These are phyloP conservation scores for Pleomassaria siparia DNA, from an alignment of 2,329 filamentous ascomycete species.

Conservation along the genomic window DNA sequence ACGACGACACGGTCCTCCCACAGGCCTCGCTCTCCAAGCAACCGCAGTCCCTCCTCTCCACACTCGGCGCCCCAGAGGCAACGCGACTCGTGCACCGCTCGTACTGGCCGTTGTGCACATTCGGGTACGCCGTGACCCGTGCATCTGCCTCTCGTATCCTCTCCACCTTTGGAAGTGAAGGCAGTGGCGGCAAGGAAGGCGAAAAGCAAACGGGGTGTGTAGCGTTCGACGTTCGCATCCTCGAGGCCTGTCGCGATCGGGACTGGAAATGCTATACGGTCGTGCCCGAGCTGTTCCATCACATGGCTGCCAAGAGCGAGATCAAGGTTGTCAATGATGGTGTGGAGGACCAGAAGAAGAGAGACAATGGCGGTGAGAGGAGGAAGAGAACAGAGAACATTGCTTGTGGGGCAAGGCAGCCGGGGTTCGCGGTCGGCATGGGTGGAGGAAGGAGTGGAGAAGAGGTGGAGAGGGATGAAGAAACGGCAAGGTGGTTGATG, in stretches of 20 bases:
- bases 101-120: constrained; percentile 44
- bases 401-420: constrained; percentile 32
- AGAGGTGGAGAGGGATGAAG: too few species aligned
- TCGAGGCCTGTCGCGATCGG: constrained; percentile 42
- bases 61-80: constrained; percentile 26
- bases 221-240: constrained; percentile 43
- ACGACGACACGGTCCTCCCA: constrained; percentile 33
- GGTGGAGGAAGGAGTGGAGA: constrained; percentile 14
- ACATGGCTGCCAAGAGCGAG: constrained; percentile 33
- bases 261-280: constrained; percentile 40
- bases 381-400: constrained; percentile 29
- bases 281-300: constrained; percentile 46
- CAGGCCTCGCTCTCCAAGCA: constrained; percentile 24
- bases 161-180: constrained; percentile 17
- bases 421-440: constrained; percentile 14
- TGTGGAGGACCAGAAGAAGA: constrained; percentile 9
- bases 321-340: constrained; percentile 31
- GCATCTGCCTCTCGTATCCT: constrained; percentile 34
- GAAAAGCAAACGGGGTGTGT: constrained; percentile 17
- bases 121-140: constrained; percentile 43
- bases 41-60: constrained; percentile 29
- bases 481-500: constrained; percentile 31
- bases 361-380: constrained; percentile 6
- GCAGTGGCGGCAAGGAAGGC: constrained; percentile 12
- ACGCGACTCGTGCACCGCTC: constrained; percentile 38